phyloP scores from a whole-genome alignment of 805 yeast genomes.

The Starmerella bacillaris region DNA sequence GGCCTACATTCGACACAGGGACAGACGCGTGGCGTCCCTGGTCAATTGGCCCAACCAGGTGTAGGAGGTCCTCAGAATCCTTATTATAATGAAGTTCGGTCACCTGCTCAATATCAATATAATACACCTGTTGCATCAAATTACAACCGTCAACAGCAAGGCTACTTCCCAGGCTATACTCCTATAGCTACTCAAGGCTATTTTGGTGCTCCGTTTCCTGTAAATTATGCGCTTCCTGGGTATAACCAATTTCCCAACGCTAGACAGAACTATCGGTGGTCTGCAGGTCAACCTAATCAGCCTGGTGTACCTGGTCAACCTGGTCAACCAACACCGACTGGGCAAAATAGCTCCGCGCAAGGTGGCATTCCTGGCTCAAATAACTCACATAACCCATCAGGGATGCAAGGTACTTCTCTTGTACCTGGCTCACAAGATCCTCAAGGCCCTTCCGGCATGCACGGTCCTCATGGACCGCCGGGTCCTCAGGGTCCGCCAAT shows the following conservation, averaged over 20 bases:
- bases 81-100: no score
- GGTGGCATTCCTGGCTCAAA: not conserved
- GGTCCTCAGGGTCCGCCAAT: not conserved
- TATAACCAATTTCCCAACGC: no score
- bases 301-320: not conserved
- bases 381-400: not conserved
- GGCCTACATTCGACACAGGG: no score
- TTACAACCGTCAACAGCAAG: not conserved
- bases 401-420: not conserved
- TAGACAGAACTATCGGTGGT: no score
- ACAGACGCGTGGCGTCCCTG: no score
- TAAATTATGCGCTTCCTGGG: not conserved
- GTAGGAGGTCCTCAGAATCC: no score
- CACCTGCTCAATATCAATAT: no score
- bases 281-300: not conserved
- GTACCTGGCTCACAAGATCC: not conserved
- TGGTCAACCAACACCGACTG: not conserved
- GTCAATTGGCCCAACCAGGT: no score
- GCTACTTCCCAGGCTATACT: conserved; percentile 1
- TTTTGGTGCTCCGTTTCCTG: not conserved
- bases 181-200: not conserved
- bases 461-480: not conserved
- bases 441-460: not conserved
- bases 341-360: not conserved
- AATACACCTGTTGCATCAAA: no score